These are phyloP conservation scores for Monilinia vaccinii-corymbosi DNA, from an alignment of 2,329 filamentous ascomycete genomes.

Conservation along the genomic window DNA sequence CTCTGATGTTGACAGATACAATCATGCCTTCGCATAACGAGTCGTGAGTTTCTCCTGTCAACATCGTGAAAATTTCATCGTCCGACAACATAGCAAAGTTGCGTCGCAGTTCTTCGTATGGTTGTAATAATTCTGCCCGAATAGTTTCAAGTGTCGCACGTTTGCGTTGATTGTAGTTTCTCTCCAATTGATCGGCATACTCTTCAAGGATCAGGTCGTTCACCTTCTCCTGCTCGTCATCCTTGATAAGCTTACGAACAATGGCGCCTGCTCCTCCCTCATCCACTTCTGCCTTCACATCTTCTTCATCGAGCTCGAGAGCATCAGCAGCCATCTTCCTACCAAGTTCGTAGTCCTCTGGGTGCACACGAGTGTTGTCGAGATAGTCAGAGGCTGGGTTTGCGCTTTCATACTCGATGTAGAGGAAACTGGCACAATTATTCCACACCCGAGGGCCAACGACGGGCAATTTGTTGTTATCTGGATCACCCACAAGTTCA, in stretches of 20 bases:
- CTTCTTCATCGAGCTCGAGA: constrained; percentile 91
- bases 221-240: constrained; percentile 88
- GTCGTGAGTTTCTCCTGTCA: constrained; percentile 85
- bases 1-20: constrained; percentile 76
- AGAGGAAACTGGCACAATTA: constrained; percentile 94
- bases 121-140: constrained; percentile 80
- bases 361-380: constrained; percentile 94
- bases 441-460: constrained; percentile 89
- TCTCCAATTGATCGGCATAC: constrained; percentile 91
- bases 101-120: constrained; percentile 88
- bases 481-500: constrained; percentile 81
- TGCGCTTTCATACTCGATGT: constrained; percentile 76
- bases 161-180: constrained; percentile 88
- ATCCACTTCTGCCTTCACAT: constrained; percentile 88
- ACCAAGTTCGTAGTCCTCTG: constrained; percentile 95
- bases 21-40: constrained; percentile 86
- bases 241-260: constrained; percentile 88
- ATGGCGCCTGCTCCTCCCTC: constrained; percentile 85
- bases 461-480: constrained; percentile 66
- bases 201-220: constrained; percentile 95
- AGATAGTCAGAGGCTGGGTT: constrained; percentile 81
- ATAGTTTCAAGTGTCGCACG: constrained; percentile 94
- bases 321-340: constrained; percentile 98
- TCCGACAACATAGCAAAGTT: constrained; percentile 61
- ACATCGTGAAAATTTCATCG: constrained; percentile 88